These are phyloP conservation scores for Inga leiocalycina DNA, from an alignment of 306 rosid species.

Conservation along the genomic window DNA sequence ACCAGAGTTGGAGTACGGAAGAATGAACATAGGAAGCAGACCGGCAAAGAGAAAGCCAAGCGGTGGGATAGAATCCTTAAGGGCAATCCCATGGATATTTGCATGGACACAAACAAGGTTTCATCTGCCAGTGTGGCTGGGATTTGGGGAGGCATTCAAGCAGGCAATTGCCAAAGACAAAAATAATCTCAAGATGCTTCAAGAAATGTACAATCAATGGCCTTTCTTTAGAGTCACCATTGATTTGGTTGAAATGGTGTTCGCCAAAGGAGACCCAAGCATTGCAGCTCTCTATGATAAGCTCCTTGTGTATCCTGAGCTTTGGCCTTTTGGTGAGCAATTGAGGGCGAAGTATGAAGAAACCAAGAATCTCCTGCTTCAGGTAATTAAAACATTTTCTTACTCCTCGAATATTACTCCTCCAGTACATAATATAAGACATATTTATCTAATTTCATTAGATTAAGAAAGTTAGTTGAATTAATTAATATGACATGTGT, in stretches of 20 bases:
- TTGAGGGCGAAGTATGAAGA: slow-evolving; percentile 73
- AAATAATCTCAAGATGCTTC: slow-evolving; percentile 70
- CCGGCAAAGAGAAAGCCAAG: slow-evolving; percentile 93
- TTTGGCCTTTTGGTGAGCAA: slow-evolving; percentile 72
- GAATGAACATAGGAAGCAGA: slow-evolving; percentile 96
- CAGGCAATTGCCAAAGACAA: slow-evolving; percentile 61
- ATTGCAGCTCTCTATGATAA: slow-evolving; percentile 82
- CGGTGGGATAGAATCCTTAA: slow-evolving; percentile 91
- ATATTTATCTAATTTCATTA: too few relatives aligned
- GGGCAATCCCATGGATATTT: slow-evolving; percentile 97
- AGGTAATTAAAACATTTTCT: slow-evolving; percentile 38
- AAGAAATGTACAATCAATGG: slow-evolving; percentile 86
- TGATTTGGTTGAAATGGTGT: slow-evolving; percentile 96
- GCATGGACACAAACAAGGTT: slow-evolving; percentile 97
- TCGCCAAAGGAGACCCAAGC: slow-evolving; percentile 92
- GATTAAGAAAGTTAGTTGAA: too few relatives aligned
- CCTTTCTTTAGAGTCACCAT: slow-evolving; percentile 95
- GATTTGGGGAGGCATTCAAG: slow-evolving; percentile 82
- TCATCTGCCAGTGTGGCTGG: slow-evolving; percentile 97
- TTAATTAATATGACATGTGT: too few relatives aligned
- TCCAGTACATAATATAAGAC: too few relatives aligned
- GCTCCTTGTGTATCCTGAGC: slow-evolving; percentile 82
- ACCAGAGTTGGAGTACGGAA: slow-evolving; percentile 93
- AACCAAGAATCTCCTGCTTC: slow-evolving; percentile 71
- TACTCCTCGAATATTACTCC: too few relatives aligned